phyloP scores from a whole-genome alignment of 1,284 basidiomycete species.

The Stereum hirsutum region DNA sequence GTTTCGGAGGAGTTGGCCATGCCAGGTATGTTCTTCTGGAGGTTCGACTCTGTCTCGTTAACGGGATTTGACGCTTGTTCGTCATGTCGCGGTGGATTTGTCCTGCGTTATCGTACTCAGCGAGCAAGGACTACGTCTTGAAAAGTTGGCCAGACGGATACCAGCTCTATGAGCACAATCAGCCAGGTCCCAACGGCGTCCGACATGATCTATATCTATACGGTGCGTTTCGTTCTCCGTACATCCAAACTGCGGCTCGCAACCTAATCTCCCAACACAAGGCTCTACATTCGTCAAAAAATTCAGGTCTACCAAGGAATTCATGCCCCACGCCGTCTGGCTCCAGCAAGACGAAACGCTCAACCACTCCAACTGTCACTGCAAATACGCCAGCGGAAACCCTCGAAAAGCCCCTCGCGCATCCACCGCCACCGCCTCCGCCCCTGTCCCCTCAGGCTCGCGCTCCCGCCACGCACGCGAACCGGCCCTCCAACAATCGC shows the following conservation, averaged over 20 bases:
- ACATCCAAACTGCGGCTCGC: no score
- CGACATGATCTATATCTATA: slow-evolving; percentile 71
- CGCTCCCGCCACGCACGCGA: no score
- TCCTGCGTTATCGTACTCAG: no score
- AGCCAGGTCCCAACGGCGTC: slow-evolving; percentile 40
- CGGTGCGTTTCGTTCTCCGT: slow-evolving; percentile 30
- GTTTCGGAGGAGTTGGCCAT: slow-evolving; percentile 42
- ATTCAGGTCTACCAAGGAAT: slow-evolving; percentile 75
- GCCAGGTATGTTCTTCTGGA: slow-evolving; percentile 35
- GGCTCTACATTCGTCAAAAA: slow-evolving; percentile 35
- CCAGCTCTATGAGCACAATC: slow-evolving; percentile 66
- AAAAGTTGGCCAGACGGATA: slow-evolving; percentile 59
- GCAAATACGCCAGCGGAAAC: slow-evolving; percentile 72
- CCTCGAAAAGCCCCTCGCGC: slow-evolving; percentile 30
- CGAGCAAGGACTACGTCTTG: slow-evolving; percentile 47
- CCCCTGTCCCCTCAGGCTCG: no score
- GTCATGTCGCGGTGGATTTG: background rate
- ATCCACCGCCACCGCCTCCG: slow-evolving; percentile 5
- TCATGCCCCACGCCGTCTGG: slow-evolving; percentile 76
- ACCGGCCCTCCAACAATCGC: no score
- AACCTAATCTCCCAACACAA: slow-evolving; percentile 11
- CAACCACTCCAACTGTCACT: slow-evolving; percentile 46
- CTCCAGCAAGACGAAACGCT: slow-evolving; percentile 47
- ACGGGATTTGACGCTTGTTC: background rate
- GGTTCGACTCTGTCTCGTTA: no score